Base-by-base conservation (phyloP, 495 filamentous ascomycete genomes). In the Aspergillus carlsbadensis region DNA sequence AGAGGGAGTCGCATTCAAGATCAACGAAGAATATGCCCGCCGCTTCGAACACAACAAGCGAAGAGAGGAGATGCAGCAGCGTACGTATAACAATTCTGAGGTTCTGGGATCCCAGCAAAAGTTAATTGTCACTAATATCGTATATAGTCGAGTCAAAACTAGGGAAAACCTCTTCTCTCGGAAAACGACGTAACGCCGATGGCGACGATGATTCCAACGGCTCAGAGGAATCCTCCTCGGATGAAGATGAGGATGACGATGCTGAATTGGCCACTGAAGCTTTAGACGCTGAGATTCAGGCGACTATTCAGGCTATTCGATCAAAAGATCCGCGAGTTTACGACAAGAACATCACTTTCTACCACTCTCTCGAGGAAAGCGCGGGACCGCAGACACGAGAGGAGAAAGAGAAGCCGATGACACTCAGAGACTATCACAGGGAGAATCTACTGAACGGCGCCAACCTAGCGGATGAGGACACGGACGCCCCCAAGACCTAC, bases 1-100 rank as follows among this genome's bases (percentile, higher is more conserved):
- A 13, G 33, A 58, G 21, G 76, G 70, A 3, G 55, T 65, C 34
- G 73, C 66, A 24, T 82, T 96, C 71, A 92, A 88, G 64, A 85
- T 98, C 75, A 98, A 98, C 70, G 79, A 89, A 64, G 90, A 93
- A 49, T 98, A 87, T 68, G 94, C 94, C 52, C 83, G 83, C 61
- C 78, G 90, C 35, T 98, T 97, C 63, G 92, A 98, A 69, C 79
- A 96, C 68, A 98, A 98, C 75, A 96, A 97, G 77, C 94, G 93
- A 75, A 84, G 94, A 24, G 91, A 94, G 71, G 94, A 98, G 66
- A 77, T 87, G 51, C 83, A 88, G n/a, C 81, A 85, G 65, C 71
- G 92, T 93, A 74, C 75, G 85, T 79, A 50, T 44, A 35, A 52
- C 53, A 17, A 15, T 45, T n/a, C 15, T 41, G 14, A 21, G 15